Conservation (phyloP, 139 green algal species). For the Chlorella sp. region DNA sequence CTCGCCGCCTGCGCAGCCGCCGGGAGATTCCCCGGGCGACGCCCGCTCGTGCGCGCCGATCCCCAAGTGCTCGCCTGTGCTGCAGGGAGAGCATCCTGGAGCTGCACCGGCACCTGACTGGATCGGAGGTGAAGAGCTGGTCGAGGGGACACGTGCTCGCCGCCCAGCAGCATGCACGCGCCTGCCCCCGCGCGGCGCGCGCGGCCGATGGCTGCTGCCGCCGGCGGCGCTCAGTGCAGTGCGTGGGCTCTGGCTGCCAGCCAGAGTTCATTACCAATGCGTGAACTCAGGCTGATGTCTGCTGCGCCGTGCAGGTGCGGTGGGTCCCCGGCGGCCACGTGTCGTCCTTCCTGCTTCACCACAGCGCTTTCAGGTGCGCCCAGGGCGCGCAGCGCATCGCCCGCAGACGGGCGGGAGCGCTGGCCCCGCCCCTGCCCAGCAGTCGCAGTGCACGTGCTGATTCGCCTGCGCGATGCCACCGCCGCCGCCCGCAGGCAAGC, state of each 20-base stretch:
- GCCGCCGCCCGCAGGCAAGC: too few relatives aligned
- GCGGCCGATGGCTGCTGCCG: not conserved
- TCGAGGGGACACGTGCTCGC: constrained; percentile 50
- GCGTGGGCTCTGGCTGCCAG: not conserved
- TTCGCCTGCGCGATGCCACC: too few relatives aligned
- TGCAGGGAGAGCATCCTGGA: constrained; percentile 48
- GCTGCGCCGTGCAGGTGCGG: not conserved
- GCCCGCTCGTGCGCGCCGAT: too few relatives aligned
- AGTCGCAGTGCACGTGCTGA: too few relatives aligned
- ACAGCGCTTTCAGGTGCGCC: constrained; percentile 50
- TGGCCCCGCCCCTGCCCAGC: too few relatives aligned
- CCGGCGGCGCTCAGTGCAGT: not conserved
- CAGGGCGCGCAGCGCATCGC: too few relatives aligned
- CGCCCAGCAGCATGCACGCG: not conserved
- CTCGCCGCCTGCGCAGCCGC: too few relatives aligned
- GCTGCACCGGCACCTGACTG: constrained; percentile 60
- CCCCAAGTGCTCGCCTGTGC: too few relatives aligned
- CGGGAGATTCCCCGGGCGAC: too few relatives aligned
- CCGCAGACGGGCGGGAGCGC: too few relatives aligned
- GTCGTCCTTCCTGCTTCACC: constrained; percentile 77
- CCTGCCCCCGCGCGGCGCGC: not conserved
- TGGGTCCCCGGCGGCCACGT: constrained; percentile 82
- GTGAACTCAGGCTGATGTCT: not conserved
- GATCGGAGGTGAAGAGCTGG: constrained; percentile 69
- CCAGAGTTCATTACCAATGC: not conserved